phyloP scores from a whole-genome alignment of 139 green algal genomes.

The Limnomonas spitsbergensis region DNA sequence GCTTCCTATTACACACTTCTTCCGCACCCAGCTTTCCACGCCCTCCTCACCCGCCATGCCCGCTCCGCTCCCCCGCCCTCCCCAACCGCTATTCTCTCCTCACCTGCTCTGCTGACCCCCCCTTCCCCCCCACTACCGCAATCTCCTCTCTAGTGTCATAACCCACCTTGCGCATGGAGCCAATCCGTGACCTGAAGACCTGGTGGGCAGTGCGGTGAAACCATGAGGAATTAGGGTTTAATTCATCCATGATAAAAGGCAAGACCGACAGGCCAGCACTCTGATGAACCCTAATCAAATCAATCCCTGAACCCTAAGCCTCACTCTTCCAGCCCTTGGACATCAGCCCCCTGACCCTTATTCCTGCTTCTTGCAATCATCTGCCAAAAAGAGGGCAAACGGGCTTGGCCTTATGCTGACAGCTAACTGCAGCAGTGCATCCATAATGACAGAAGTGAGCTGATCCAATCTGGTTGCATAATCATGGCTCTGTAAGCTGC shows the following conservation, averaged over 20 bases:
- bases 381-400: no score
- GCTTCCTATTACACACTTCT: no score
- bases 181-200: slow-evolving; percentile 57
- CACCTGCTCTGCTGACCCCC: no score
- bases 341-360: background rate
- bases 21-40: background rate
- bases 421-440: no score
- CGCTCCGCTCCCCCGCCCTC: no score
- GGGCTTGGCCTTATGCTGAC: background rate
- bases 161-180: slow-evolving; percentile 61
- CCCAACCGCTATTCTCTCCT: no score
- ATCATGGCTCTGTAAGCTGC: no score
- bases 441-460: no score
- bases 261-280: background rate
- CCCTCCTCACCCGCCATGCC: background rate
- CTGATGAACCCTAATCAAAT: background rate
- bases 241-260: background rate
- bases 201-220: background rate
- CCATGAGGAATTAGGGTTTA: background rate
- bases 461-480: no score
- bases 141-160: no score
- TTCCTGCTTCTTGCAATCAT: background rate
- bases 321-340: background rate
- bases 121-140: no score
- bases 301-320: background rate